These are phyloP conservation scores for Trichoderma reesei DNA, from an alignment of 495 filamentous ascomycete species.

Conservation along the genomic window DNA sequence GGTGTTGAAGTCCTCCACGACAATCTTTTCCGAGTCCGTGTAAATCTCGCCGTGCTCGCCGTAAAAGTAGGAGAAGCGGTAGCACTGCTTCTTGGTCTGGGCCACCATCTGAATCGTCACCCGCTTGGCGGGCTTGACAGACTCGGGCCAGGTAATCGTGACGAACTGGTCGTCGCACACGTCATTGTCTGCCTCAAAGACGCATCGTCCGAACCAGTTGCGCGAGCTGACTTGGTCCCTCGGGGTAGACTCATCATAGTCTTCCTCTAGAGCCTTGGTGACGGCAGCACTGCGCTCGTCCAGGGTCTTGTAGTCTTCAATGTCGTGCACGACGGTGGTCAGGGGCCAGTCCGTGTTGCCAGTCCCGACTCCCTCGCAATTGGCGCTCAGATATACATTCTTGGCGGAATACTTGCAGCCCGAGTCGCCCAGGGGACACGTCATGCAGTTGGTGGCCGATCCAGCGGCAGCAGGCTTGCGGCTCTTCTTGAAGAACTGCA, in stretches of 20 bases:
- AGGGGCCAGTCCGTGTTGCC: constrained; percentile 71
- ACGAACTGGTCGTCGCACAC: constrained; percentile 89
- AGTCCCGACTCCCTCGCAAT: constrained; percentile 33
- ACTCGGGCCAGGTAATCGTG: constrained; percentile 73
- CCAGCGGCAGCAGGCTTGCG: constrained; percentile 69
- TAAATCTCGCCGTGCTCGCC: constrained; percentile 77
- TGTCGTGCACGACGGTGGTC: constrained; percentile 79
- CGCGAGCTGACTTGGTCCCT: constrained; percentile 45
- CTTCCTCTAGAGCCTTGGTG: constrained; percentile 46
- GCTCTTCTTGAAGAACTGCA: constrained; percentile 60
- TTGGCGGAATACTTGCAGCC: constrained; percentile 77
- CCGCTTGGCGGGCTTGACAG: constrained; percentile 60
- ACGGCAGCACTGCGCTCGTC: constrained; percentile 33
- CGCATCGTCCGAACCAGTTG: constrained; percentile 88
- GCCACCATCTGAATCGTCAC: constrained; percentile 92
- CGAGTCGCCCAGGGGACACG: constrained; percentile 56
- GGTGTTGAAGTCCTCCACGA: constrained; percentile 51
- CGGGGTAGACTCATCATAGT: constrained; percentile 51
- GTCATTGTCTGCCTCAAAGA: constrained; percentile 85
- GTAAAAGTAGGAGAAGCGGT: constrained; percentile 72
- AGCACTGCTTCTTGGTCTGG: constrained; percentile 75
- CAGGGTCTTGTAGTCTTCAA: constrained; percentile 55
- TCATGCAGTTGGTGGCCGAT: constrained; percentile 75
- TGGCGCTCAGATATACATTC: constrained; percentile 59
- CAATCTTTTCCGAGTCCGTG: constrained; percentile 62